A percentile compares a stretch with the other conserved stretches of the same genome.
phyloP scores from a whole-genome alignment of 495 filamentous ascomycete species.

The Tuber calosporum region DNA sequence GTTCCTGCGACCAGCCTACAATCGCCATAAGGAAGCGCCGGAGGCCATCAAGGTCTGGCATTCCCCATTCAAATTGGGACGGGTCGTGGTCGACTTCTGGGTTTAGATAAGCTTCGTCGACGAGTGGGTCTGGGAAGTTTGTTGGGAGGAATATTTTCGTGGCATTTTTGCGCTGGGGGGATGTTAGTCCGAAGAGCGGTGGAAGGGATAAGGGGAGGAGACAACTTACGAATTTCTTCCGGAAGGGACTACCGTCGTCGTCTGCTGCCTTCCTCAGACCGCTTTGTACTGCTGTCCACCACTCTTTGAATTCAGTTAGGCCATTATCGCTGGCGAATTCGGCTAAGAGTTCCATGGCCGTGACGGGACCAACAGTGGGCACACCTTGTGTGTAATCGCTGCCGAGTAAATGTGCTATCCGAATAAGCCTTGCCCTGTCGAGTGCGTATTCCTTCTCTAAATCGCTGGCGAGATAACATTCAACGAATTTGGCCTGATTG shows the following conservation, averaged over 20 bases:
- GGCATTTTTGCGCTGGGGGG: slow-evolving; percentile 47
- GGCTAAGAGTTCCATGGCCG: slow-evolving; percentile 83
- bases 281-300: slow-evolving; percentile 74
- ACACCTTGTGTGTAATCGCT: slow-evolving; percentile 93
- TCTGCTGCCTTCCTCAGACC: slow-evolving; percentile 47
- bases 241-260: slow-evolving; percentile 55
- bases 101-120: slow-evolving; percentile 71
- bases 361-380: slow-evolving; percentile 83
- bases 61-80: slow-evolving; percentile 84
- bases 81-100: slow-evolving; percentile 76
- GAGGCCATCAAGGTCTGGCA: slow-evolving; percentile 81
- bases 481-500: slow-evolving; percentile 91
- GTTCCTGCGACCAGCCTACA: slow-evolving; percentile 82
- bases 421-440: slow-evolving; percentile 71
- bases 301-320: slow-evolving; percentile 67
- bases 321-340: slow-evolving; percentile 59
- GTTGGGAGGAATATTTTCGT: slow-evolving; percentile 78
- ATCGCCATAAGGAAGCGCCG: slow-evolving; percentile 84
- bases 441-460: slow-evolving; percentile 84
- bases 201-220: not conserved
- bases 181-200: not conserved
- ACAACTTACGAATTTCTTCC: slow-evolving; percentile 67
- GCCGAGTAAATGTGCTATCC: slow-evolving; percentile 79
- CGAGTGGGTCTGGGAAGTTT: slow-evolving; percentile 65
- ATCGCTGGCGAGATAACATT: slow-evolving; percentile 85